A percentile compares a stretch with the other conserved stretches of the same genome.
Conservation (phyloP, 495 filamentous ascomycete species). For the Penicillium soppii region DNA sequence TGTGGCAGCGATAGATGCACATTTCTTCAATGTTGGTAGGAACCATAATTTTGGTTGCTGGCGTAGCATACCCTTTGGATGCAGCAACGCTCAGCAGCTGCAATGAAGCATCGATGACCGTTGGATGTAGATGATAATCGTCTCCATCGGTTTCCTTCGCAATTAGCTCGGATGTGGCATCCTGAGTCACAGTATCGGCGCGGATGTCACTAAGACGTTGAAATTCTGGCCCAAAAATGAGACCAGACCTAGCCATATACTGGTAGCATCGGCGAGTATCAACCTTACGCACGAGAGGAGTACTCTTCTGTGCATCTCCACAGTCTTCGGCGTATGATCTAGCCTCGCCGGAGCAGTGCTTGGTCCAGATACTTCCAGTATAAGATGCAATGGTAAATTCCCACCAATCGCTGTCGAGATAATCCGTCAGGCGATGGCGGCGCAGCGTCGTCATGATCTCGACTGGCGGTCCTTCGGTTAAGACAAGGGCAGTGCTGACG, state of each 20-base stretch:
- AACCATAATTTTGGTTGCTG: conserved; percentile 8
- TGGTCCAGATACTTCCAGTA: conserved; percentile 36
- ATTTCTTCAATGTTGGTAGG: conserved; percentile 32
- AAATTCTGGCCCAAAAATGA: conserved; percentile 1
- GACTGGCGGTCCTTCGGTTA: conserved; percentile 16
- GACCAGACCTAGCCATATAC: background rate
- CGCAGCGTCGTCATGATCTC: conserved; percentile 42
- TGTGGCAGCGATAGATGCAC: conserved; percentile 12
- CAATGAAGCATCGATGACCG: conserved; percentile 18
- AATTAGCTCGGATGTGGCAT: conserved; percentile 9
- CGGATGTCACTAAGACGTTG: background rate
- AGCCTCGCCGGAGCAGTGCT: conserved; percentile 41
- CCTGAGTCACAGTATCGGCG: background rate
- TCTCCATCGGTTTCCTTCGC: conserved; percentile 8
- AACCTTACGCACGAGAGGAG: background rate
- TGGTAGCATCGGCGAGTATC: background rate
- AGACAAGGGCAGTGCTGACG: conserved; percentile 28
- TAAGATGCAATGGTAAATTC: conserved; percentile 45
- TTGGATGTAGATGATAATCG: conserved; percentile 17
- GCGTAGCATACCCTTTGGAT: conserved; percentile 7
- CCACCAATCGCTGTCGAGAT: conserved; percentile 41
- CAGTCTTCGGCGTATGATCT: background rate
- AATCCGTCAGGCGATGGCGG: conserved; percentile 29
- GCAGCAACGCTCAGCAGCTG: conserved; percentile 11
- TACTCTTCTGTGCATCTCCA: background rate